Conservation (phyloP, 495 filamentous ascomycete species). For the Letharia lupina region DNA sequence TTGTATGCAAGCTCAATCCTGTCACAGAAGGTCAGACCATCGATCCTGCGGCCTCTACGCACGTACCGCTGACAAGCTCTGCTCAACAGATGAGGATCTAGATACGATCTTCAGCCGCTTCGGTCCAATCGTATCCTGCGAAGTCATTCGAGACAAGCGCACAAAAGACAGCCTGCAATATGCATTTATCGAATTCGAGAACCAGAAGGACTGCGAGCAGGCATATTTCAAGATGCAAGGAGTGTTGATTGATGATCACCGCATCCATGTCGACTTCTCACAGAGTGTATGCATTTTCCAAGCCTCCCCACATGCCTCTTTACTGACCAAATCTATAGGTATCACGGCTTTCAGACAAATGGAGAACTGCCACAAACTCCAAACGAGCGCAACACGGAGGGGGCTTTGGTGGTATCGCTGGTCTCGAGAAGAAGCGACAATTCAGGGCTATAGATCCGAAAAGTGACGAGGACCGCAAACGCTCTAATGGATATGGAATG, state of each 20-base stretch:
- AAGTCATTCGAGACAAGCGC: slow-evolving; percentile 89
- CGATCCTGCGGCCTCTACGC: not conserved
- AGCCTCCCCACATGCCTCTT: not conserved
- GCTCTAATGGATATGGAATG: slow-evolving; percentile 57
- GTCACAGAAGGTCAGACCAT: slow-evolving; percentile 63
- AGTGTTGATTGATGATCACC: slow-evolving; percentile 92
- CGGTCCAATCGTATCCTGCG: slow-evolving; percentile 88
- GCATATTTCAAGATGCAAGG: slow-evolving; percentile 98
- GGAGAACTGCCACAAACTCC: slow-evolving; percentile 78
- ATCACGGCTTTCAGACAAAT: slow-evolving; percentile 79
- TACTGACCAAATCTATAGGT: slow-evolving; percentile 37
- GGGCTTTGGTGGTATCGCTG: slow-evolving; percentile 82
- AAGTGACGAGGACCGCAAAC: slow-evolving; percentile 33
- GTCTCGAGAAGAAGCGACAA: slow-evolving; percentile 81
- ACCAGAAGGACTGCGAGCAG: slow-evolving; percentile 85
- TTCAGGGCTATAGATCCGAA: slow-evolving; percentile 64
- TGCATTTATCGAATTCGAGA: slow-evolving; percentile 93
- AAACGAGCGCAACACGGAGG: slow-evolving; percentile 66
- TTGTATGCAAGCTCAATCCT: slow-evolving; percentile 97
- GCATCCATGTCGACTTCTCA: slow-evolving; percentile 97
- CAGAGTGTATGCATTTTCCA: slow-evolving; percentile 60
- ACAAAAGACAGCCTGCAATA: slow-evolving; percentile 95
- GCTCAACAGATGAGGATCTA: slow-evolving; percentile 67
- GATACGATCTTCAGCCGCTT: slow-evolving; percentile 95
- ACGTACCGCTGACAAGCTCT: slow-evolving; percentile 2